Conservation (phyloP, 2,329 filamentous ascomycete genomes). For the Sporothrix pallida region DNA sequence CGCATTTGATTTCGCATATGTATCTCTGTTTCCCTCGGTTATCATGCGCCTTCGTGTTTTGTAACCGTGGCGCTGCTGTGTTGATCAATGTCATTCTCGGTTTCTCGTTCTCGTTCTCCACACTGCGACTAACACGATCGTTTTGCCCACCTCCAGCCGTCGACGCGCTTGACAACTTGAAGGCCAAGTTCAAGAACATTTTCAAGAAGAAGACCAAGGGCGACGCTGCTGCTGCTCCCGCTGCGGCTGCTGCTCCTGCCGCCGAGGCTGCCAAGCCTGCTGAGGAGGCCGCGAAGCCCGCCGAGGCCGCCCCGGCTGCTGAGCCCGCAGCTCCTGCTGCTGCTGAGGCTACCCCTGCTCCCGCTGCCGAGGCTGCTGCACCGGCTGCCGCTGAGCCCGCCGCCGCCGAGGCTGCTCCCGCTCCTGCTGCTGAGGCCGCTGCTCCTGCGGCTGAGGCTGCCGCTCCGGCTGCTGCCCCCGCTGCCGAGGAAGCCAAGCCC, state of each 20-base stretch:
- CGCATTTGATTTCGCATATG: no score
- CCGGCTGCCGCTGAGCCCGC: constrained; percentile 39
- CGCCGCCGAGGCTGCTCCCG: constrained; percentile 40
- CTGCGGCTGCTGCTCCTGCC: constrained; percentile 29
- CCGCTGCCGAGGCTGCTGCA: constrained; percentile 39
- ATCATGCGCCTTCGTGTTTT: background rate
- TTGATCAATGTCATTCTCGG: background rate
- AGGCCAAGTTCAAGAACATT: constrained; percentile 60
- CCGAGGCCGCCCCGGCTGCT: constrained; percentile 29
- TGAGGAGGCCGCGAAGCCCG: constrained; percentile 35
- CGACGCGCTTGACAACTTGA: constrained; percentile 60
- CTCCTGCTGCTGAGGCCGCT: constrained; percentile 27
- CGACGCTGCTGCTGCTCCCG: constrained; percentile 33
- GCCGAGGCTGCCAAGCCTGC: constrained; percentile 39
- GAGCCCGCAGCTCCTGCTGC: constrained; percentile 38
- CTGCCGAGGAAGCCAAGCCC: constrained; percentile 42
- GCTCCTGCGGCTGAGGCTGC: constrained; percentile 31
- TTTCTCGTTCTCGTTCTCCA: background rate
- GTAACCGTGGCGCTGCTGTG: background rate
- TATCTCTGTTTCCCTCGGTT: no score
- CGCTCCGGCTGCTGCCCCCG: constrained; percentile 29
- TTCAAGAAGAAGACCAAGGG: constrained; percentile 55
- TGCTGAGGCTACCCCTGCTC: constrained; percentile 28
- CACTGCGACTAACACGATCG: constrained; percentile 7
- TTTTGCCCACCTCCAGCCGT: constrained; percentile 48